These are phyloP conservation scores for Dichotomopilus funicola DNA, from an alignment of 2,329 filamentous ascomycete species.

Conservation along the genomic window DNA sequence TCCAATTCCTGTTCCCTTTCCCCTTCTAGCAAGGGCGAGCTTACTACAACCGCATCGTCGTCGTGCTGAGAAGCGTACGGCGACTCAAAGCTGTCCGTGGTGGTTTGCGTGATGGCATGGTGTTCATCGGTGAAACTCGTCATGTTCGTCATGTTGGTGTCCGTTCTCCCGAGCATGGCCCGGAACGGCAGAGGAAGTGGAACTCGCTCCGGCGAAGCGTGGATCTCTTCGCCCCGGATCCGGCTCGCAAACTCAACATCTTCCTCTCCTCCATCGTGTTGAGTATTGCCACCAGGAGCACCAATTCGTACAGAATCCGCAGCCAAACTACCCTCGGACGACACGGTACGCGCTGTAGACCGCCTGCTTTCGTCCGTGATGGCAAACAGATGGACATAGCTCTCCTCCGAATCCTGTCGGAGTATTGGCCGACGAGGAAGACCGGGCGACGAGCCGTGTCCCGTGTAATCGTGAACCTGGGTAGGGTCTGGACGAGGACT, in stretches of 20 bases:
- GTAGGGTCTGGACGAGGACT: conserved; percentile 34
- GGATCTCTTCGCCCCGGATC: conserved; percentile 37
- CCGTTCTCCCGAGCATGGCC: conserved; percentile 19
- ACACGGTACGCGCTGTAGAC: conserved; percentile 32
- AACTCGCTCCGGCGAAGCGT: conserved; percentile 20
- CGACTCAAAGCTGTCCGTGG: conserved; percentile 29
- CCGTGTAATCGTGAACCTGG: conserved; percentile 30
- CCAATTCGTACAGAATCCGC: no score
- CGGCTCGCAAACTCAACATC: conserved; percentile 38
- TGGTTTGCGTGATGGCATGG: conserved; percentile 42
- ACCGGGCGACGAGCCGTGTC: conserved; percentile 27
- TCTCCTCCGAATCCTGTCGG: conserved; percentile 53
- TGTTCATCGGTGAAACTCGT: conserved; percentile 26
- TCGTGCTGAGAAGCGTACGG: conserved; percentile 27
- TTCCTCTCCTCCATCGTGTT: conserved; percentile 24
- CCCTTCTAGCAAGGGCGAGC: conserved; percentile 12
- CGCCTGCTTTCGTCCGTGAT: conserved; percentile 45
- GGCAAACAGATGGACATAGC: conserved; percentile 53
- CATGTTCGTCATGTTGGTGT: conserved; percentile 22
- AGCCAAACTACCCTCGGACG: conserved; percentile 29
- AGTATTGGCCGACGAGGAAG: conserved; percentile 19
- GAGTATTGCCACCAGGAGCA: no score
- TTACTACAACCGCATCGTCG: conserved; percentile 11
- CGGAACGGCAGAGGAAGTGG: conserved; percentile 6
- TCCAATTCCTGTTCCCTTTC: no score